A percentile compares a stretch with the other conserved stretches of the same genome.
These are phyloP conservation scores for Candida vartiovaarae DNA, from an alignment of 805 yeast genomes.

Conservation along the genomic window DNA sequence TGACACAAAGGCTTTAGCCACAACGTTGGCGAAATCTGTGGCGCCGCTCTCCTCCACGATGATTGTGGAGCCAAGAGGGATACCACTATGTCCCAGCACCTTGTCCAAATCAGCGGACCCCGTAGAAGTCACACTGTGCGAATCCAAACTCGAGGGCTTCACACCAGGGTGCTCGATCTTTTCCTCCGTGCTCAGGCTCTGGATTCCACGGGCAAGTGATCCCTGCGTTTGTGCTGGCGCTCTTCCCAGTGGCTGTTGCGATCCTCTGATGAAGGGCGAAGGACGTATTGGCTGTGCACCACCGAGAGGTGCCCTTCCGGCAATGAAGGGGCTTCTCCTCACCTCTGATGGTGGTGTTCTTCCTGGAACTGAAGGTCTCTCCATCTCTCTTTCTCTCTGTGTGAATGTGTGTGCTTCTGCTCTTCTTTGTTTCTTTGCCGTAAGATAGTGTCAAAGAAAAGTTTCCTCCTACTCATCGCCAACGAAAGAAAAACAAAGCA, in stretches of 20 bases:
- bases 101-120: constrained; percentile 75
- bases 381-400: background rate
- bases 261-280: background rate
- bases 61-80: constrained; percentile 70
- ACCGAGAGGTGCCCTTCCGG: constrained; percentile 1
- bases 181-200: constrained; percentile 2
- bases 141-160: constrained; percentile 66
- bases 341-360: background rate
- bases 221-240: background rate
- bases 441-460: background rate
- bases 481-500: background rate
- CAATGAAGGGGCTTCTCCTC: constrained; percentile 1
- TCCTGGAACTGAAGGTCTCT: background rate
- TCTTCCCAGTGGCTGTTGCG: background rate
- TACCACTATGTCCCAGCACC: constrained; percentile 71
- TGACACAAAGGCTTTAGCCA: constrained; percentile 63
- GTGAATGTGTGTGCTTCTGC: background rate
- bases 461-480: background rate
- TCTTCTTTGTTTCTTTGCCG: background rate
- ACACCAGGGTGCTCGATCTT: constrained; percentile 41
- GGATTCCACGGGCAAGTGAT: constrained; percentile 1
- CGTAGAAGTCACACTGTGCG: constrained; percentile 72
- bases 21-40: constrained; percentile 75
- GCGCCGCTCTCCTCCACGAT: constrained; percentile 79
- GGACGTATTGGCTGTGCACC: background rate